Conservation (phyloP, 768 basidiomycete species). For the Fistulinella prunicolor region DNA sequence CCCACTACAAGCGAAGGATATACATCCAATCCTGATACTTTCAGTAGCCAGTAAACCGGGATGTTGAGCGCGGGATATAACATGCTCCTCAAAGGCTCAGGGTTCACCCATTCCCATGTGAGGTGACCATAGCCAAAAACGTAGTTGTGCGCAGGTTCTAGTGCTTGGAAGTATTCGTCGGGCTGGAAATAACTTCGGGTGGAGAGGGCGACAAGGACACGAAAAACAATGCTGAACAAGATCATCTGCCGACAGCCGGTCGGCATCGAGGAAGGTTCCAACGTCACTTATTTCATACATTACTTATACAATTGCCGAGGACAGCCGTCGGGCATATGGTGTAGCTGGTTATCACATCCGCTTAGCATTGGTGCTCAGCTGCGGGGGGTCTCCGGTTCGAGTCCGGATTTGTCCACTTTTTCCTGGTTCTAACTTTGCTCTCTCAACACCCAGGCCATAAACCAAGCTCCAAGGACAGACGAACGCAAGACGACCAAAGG, state of each 20-base stretch:
- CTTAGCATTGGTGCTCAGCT: constrained; percentile 29
- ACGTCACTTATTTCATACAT: too few relatives aligned
- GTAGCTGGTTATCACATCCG: constrained; percentile 42
- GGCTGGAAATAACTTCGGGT: constrained; percentile 93
- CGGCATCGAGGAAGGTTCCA: too few relatives aligned
- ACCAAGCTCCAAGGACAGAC: too few relatives aligned
- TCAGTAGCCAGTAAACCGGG: constrained; percentile 72
- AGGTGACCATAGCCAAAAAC: constrained; percentile 91
- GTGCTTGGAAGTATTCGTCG: constrained; percentile 93
- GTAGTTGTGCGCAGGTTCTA: constrained; percentile 85
- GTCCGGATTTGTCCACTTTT: constrained; percentile 38
- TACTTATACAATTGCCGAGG: too few relatives aligned
- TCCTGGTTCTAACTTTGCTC: too few relatives aligned
- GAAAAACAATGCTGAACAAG: constrained; percentile 43
- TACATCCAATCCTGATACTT: constrained; percentile 49
- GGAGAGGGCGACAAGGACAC: constrained; percentile 59
- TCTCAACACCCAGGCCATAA: too few relatives aligned
- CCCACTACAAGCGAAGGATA: constrained; percentile 60
- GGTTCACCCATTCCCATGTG: constrained; percentile 93
- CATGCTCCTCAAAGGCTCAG: constrained; percentile 72
- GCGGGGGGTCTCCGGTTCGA: constrained; percentile 42
- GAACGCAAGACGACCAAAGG: too few relatives aligned
- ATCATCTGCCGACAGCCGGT: too few relatives aligned
- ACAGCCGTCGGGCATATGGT: constrained; percentile 38
- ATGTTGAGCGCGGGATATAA: constrained; percentile 80